phyloP scores from a whole-genome alignment of 1,284 basidiomycete species.

The Ganoderma leucocontextum region DNA sequence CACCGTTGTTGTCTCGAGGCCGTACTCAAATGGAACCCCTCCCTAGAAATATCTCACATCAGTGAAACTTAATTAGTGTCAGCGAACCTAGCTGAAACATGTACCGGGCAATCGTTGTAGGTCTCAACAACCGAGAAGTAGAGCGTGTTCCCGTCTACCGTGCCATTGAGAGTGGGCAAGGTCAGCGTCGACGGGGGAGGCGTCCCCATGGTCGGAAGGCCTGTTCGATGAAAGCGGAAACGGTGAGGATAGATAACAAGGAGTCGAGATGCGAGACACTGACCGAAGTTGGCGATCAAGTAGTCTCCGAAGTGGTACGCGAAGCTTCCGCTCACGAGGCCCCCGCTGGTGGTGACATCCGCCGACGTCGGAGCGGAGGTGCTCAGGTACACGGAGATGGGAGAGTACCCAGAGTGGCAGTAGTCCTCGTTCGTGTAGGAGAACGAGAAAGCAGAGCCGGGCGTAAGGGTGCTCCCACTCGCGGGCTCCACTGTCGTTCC shows the following conservation, averaged over 20 bases:
- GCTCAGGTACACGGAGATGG: constrained; percentile 34
- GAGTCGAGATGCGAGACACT: neutral
- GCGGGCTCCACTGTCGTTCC: constrained; percentile 30
- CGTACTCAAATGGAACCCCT: constrained; percentile 28
- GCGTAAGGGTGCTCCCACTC: constrained; percentile 25
- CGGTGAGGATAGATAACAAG: constrained; percentile 6
- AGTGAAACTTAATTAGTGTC: neutral
- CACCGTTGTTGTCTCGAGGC: constrained; percentile 31
- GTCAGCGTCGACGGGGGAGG: constrained; percentile 26
- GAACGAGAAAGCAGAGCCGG: constrained; percentile 33
- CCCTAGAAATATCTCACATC: constrained; percentile 13
- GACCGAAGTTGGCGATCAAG: constrained; percentile 37
- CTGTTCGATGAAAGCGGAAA: neutral
- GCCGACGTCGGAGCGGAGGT: constrained; percentile 22
- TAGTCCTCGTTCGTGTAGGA: constrained; percentile 28
- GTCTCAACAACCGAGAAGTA: constrained; percentile 32
- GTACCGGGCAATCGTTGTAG: constrained; percentile 28
- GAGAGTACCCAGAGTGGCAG: constrained; percentile 36
- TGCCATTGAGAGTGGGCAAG: constrained; percentile 11
- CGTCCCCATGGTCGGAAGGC: constrained; percentile 16
- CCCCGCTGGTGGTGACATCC: constrained; percentile 26
- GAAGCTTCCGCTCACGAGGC: constrained; percentile 31
- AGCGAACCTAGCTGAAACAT: neutral
- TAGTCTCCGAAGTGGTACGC: constrained; percentile 34
- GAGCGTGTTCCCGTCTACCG: constrained; percentile 17